phyloP scores from a whole-genome alignment of 495 filamentous ascomycete species.

The Annulohypoxylon stygium region DNA sequence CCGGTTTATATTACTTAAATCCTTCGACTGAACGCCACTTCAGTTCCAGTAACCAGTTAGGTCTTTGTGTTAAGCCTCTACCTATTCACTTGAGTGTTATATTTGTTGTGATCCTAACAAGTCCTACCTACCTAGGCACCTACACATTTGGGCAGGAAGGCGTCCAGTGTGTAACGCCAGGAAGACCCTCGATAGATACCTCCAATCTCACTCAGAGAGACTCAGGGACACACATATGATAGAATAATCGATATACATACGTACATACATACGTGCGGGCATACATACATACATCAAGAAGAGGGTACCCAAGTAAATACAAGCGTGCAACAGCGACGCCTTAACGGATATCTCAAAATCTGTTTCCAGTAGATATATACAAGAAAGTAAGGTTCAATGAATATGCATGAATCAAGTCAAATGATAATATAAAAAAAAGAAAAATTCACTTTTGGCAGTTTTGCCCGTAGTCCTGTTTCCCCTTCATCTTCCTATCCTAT shows the following conservation, averaged over 20 bases:
- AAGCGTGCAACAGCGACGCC: too few species aligned
- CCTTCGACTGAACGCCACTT: background rate
- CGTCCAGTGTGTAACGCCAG: background rate
- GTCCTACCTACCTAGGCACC: too few species aligned
- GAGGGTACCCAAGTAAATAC: background rate
- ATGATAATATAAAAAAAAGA: background rate
- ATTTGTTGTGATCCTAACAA: too few species aligned
- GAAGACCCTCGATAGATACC: background rate
- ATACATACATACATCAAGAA: slow-evolving; percentile 1
- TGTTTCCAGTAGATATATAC: slow-evolving; percentile 4
- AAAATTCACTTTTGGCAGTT: background rate
- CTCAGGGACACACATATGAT: too few species aligned
- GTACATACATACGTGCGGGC: background rate
- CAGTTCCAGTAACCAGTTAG: background rate
- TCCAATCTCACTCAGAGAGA: background rate
- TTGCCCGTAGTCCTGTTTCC: background rate
- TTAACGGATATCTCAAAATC: slow-evolving; percentile 7
- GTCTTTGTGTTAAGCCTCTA: background rate
- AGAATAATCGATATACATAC: background rate
- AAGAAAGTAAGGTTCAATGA: background rate
- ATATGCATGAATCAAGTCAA: background rate
- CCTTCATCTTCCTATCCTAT: background rate
- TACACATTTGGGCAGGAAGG: background rate
- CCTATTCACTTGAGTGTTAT: too few species aligned
- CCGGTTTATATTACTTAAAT: background rate